These are phyloP conservation scores for Starmerella scarabaei DNA, from an alignment of 805 yeast species.

Conservation along the genomic window DNA sequence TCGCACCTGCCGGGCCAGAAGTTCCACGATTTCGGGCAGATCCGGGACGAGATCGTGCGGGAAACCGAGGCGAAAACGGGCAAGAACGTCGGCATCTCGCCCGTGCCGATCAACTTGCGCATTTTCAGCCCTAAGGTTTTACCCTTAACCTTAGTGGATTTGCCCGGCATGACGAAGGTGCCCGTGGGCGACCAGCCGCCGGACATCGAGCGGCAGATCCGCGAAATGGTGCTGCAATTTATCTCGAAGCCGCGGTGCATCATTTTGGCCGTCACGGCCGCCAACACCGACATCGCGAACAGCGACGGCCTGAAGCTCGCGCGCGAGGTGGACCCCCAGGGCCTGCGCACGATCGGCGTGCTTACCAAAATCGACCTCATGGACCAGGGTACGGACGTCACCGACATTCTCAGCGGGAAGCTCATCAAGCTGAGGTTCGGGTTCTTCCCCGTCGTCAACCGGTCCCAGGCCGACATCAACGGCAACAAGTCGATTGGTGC, in stretches of 20 bases:
- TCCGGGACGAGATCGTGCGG: constrained; percentile 76
- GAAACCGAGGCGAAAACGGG: constrained; percentile 80
- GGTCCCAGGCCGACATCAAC: constrained; percentile 96
- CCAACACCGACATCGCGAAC: constrained; percentile 93
- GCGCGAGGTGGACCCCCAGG: constrained; percentile 95
- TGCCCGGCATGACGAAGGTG: constrained; percentile 95
- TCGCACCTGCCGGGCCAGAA: constrained; percentile 81
- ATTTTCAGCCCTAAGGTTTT: constrained; percentile 88
- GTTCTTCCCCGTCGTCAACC: constrained; percentile 89
- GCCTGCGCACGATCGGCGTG: constrained; percentile 90
- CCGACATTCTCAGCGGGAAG: constrained; percentile 88
- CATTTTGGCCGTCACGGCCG: constrained; percentile 85
- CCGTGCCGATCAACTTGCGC: constrained; percentile 85
- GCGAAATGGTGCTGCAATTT: constrained; percentile 83
- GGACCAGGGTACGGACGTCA: constrained; percentile 97
- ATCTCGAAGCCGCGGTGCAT: constrained; percentile 93
- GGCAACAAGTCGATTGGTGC: constrained; percentile 71
- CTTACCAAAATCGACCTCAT: constrained; percentile 90
- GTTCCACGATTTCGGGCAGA: constrained; percentile 76
- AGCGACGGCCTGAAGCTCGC: constrained; percentile 94
- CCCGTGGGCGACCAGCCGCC: constrained; percentile 99
- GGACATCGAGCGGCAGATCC: constrained; percentile 88
- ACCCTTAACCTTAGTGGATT: constrained; percentile 85
- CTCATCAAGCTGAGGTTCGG: constrained; percentile 92
- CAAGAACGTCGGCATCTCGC: constrained; percentile 67